Base-by-base conservation (phyloP, 371 early-diverging fungal genomes). In the Mucor plumbeus region DNA sequence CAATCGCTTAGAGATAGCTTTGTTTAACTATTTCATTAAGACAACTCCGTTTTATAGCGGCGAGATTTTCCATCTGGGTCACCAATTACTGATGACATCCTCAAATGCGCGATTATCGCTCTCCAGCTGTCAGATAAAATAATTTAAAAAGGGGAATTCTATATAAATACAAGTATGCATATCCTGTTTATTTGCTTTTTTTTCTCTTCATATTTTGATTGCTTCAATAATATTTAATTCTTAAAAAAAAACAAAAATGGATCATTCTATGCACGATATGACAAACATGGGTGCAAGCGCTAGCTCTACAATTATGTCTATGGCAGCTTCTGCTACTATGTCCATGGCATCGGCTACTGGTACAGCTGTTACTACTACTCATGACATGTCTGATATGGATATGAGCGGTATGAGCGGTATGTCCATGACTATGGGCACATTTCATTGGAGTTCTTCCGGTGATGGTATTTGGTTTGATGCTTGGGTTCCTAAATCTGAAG, bases 401-500 rank as follows among this genome's bases (percentile, higher is more conserved):
- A 17, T 39, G 43, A 31, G 71, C 65, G 71, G 5, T 38, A 38
- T 38, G 38, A 38, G 38, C 36, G 3, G 54, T 40, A 60, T 38
- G 61, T 68, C 61, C 61, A 79, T 76, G 72, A 39, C 61, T 17
- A 83, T 83, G 83, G 83, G 83, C 6, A 75, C 76, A 10, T 83
- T 80, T 50, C 83, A 83, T 50, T 83, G 83, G 83, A 48, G 71
- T 7, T 64, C 67, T 11, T 21, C 64, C 38, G 80, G 77, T 10
- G 82, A 81, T 64, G 79, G 78, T 17, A 33, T 84, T 10, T 81
- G 76, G 74, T 67, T 84, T n/a, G 61, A 69, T 34, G 58, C 67
- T 13, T 84, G 81, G 81, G 58, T 81, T 8, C 84, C 84, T 26
- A 50, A 65, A n/a, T 74, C 82, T 5, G 85, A 88, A 65, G 67